phyloP scores from a whole-genome alignment of 108 stramenopile genomes.

The Conticribra weissflogii region DNA sequence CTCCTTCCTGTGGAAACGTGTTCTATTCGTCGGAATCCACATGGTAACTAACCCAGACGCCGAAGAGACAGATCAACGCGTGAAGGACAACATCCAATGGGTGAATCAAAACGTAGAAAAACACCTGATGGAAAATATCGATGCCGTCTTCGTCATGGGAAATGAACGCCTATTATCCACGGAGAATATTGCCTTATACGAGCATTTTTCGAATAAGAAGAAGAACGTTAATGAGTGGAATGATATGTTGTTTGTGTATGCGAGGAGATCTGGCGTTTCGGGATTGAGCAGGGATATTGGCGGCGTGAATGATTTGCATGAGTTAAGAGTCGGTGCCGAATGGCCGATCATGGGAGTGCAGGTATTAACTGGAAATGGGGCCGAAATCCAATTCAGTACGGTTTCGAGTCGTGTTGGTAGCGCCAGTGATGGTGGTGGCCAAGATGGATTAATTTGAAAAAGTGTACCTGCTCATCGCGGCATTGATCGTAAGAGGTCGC shows the following conservation, averaged over 20 bases:
- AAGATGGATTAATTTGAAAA: too few species aligned
- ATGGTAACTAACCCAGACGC: constrained; percentile 37
- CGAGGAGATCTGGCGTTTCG: constrained; percentile 15
- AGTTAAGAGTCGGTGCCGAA: constrained; percentile 26
- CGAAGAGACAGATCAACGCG: constrained; percentile 7
- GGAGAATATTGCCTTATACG: constrained; percentile 16
- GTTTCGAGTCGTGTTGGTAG: too few species aligned
- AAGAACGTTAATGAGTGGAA: constrained; percentile 35
- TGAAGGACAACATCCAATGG: constrained; percentile 33
- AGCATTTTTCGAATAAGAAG: constrained; percentile 20
- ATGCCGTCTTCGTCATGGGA: constrained; percentile 35
- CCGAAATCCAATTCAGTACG: too few species aligned
- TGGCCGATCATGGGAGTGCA: constrained; percentile 38
- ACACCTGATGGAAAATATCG: constrained; percentile 11
- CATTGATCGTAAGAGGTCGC: too few species aligned
- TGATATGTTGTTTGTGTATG: constrained; percentile 31
- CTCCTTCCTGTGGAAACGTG: constrained; percentile 49
- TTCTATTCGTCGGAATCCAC: constrained; percentile 67
- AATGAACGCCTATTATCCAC: constrained; percentile 20
- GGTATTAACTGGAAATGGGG: constrained; percentile 15
- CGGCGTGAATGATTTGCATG: constrained; percentile 16
- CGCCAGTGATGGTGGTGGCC: too few species aligned
- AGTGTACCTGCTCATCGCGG: too few species aligned
- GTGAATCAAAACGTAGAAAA: constrained; percentile 17
- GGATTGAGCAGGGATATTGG: constrained; percentile 14